Conservation (phyloP, 208 protist genomes). For the Leishmania guyanensis region DNA sequence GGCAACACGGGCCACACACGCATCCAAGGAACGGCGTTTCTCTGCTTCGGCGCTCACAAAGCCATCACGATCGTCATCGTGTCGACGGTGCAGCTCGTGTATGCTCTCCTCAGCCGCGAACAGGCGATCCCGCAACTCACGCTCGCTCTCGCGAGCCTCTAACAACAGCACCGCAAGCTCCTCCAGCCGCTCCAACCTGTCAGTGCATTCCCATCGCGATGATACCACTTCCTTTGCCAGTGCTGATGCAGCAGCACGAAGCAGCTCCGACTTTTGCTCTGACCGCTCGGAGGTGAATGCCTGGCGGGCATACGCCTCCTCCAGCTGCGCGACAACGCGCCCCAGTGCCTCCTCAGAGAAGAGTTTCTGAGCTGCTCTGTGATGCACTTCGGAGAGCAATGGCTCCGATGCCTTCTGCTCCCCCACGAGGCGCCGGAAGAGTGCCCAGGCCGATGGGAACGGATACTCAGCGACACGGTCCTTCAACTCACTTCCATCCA, state of each 20-base stretch:
- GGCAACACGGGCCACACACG: conserved; percentile 26
- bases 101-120: conserved; percentile 49
- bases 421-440: conserved; percentile 5
- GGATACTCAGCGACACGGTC: conserved; percentile 15
- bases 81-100: conserved; percentile 8
- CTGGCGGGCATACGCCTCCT: conserved; percentile 12
- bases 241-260: conserved; percentile 1
- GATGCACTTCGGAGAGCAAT: too few species aligned
- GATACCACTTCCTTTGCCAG: conserved; percentile 47
- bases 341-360: conserved; percentile 19
- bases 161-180: conserved; percentile 67
- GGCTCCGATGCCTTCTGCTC: background rate
- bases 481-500: conserved; percentile 20
- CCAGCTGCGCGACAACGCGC: conserved; percentile 11
- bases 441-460: conserved; percentile 13
- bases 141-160: conserved; percentile 55
- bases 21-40: conserved; percentile 7
- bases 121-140: conserved; percentile 40
- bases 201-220: conserved; percentile 49
- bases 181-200: conserved; percentile 65
- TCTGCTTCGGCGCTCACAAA: conserved; percentile 30
- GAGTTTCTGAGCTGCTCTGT: conserved; percentile 1
- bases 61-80: conserved; percentile 2
- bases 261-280: conserved; percentile 6
- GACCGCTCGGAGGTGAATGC: background rate